Evolutionary conservation across 768 basidiomycete genomes (phyloP), one percentile per base, ranked within the genome.

Genomic region (Flagelloscypha sp.): DNA sequence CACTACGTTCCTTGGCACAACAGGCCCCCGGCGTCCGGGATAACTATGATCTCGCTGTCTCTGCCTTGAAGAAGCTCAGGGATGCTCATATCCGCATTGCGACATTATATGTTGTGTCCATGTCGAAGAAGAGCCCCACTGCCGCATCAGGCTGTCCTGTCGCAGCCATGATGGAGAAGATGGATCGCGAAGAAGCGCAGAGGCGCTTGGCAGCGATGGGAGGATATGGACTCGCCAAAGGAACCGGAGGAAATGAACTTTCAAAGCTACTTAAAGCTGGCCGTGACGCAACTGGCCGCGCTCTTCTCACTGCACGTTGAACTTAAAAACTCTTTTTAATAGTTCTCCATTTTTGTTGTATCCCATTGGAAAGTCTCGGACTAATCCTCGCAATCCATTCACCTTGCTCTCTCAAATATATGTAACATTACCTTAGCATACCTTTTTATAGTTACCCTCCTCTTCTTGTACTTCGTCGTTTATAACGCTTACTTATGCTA

Each of bases 1-100:
- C 77, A 15, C 49, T 88, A 34, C 75, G 85, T 16, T 68, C 75
- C 24, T 57, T 79, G 21, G 83, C 78, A 2, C 65, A 66, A 38
- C 53, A 58, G 27, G 75, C 68, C 10, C 73, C 79, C 5, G 62
- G 66, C 3, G 60, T 87, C 24, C 72, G 70, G 24, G 79, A 77
- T 27, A 70, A 84, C 20, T 99, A 93, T 56, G 84, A 99, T 53
- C 56, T 61, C 8, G 85, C 81, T 4, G 76, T 97, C 21, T 59
- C 65, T 34, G 76, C 90, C 1, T 58, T 97, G 54, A 94, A 90
- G 59, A 66, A 66, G 40, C 72, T 97, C 53, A 69, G 94, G 37
- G 88, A 94, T 54, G 65, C 68, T 29, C 94, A 99, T 58, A 89
- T 98, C 64, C 77, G 82, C 34, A 74, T 97, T 36, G 93, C 86